These are phyloP conservation scores for Celoporthe dispersa DNA, from an alignment of 2,329 filamentous ascomycete genomes.

Conservation along the genomic window DNA sequence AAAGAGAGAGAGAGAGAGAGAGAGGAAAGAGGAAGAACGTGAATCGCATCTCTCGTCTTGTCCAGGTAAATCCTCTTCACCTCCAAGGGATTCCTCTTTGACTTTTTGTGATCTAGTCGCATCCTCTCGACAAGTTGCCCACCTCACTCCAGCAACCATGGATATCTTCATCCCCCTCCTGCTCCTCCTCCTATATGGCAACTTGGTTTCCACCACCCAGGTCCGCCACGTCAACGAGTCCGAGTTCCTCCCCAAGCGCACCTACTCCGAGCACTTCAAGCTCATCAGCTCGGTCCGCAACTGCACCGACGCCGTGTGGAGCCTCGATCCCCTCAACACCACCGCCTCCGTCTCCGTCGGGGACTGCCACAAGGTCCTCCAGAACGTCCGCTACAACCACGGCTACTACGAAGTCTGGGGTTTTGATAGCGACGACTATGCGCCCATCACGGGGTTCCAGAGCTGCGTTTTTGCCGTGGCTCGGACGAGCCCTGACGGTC, in stretches of 20 bases:
- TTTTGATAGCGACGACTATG: slow-evolving; percentile 14
- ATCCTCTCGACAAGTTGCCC: too few species aligned
- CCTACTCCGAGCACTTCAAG: slow-evolving; percentile 19
- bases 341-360: neutral
- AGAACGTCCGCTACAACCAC: slow-evolving; percentile 16
- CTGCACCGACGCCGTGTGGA: slow-evolving; percentile 10
- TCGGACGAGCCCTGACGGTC: neutral
- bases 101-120: neutral
- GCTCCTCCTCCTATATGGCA: neutral
- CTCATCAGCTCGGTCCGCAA: slow-evolving; percentile 19
- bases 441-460: slow-evolving; percentile 17
- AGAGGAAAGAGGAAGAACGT: too few species aligned
- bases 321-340: neutral
- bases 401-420: slow-evolving; percentile 27
- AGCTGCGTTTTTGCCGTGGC: slow-evolving; percentile 23
- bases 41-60: neutral
- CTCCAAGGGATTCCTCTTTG: neutral
- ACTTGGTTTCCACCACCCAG: neutral
- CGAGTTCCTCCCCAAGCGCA: slow-evolving; percentile 2
- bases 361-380: slow-evolving; percentile 16
- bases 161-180: neutral
- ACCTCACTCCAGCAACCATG: neutral
- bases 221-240: neutral
- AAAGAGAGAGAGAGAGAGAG: too few species aligned
- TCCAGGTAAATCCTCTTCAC: neutral